A percentile compares a stretch with the other conserved stretches of the same genome.
Conservation (phyloP, 2,329 filamentous ascomycete species). For the Pseudocercospora macadamiae region DNA sequence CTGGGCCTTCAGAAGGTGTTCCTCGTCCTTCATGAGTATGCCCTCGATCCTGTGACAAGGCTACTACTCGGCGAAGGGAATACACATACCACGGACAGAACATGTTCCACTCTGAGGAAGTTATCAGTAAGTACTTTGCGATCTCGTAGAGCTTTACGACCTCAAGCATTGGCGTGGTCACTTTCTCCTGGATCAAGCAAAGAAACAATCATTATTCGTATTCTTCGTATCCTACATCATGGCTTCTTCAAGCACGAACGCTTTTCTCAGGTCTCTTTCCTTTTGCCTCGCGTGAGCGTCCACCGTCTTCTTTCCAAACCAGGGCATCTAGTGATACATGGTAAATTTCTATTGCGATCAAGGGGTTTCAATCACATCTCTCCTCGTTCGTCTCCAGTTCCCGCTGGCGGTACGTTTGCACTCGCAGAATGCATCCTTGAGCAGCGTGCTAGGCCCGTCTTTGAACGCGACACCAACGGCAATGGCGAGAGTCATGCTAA, state of each 20-base stretch:
- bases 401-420: constrained; percentile 12
- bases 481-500: constrained; percentile 51
- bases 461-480: constrained; percentile 53
- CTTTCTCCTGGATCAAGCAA: too few species aligned
- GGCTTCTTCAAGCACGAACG: background rate
- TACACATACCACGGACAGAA: too few species aligned
- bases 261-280: background rate
- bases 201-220: constrained; percentile 6
- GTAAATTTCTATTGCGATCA: too few species aligned
- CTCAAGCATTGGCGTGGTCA: too few species aligned
- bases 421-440: constrained; percentile 30
- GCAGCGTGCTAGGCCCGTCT: constrained; percentile 48
- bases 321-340: background rate
- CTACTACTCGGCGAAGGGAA: too few species aligned
- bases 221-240: background rate
- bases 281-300: background rate
- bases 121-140: too few species aligned
- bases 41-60: too few species aligned
- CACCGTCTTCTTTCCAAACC: background rate
- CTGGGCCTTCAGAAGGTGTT: too few species aligned
- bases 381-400: constrained; percentile 18
- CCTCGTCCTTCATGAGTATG: too few species aligned
- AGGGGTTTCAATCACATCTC: constrained; percentile 15
- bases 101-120: too few species aligned
- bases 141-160: too few species aligned